phyloP scores from a whole-genome alignment of 495 filamentous ascomycete species.

The Hypomontagnella monticulosa region DNA sequence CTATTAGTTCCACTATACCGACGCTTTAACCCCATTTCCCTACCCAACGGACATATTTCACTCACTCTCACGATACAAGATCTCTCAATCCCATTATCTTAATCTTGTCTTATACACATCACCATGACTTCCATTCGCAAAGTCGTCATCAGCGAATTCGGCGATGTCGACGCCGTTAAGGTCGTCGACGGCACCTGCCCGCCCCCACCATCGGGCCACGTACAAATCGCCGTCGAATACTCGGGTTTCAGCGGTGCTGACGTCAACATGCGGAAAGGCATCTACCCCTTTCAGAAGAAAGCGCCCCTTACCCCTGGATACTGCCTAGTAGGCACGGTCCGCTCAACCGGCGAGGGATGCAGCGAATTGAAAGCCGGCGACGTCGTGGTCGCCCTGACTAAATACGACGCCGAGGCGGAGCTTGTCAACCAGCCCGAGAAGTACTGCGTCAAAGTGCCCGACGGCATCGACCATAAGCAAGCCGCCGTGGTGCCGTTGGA shows the following conservation, averaged over 20 bases:
- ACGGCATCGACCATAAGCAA: constrained; percentile 46
- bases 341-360: constrained; percentile 41
- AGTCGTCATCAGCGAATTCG: constrained; percentile 51
- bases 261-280: constrained; percentile 55
- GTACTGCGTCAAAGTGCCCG: constrained; percentile 50
- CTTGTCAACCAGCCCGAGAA: constrained; percentile 53
- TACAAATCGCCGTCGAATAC: constrained; percentile 55
- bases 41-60: not conserved
- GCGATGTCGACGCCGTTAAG: constrained; percentile 45
- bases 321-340: constrained; percentile 51
- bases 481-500: constrained; percentile 48
- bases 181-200: constrained; percentile 45
- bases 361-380: constrained; percentile 45
- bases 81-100: not conserved
- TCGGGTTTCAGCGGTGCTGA: constrained; percentile 54
- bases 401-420: constrained; percentile 54
- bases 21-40: not conserved
- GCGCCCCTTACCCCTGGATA: constrained; percentile 57
- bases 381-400: constrained; percentile 49
- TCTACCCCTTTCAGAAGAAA: constrained; percentile 51
- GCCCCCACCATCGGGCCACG: constrained; percentile 44
- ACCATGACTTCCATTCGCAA: constrained; percentile 49
- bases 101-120: not conserved
- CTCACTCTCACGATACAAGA: too few relatives aligned
- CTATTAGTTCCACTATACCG: too few relatives aligned